Conservation (phyloP, 345 rosid species). For the Pugionium cornutum region DNA sequence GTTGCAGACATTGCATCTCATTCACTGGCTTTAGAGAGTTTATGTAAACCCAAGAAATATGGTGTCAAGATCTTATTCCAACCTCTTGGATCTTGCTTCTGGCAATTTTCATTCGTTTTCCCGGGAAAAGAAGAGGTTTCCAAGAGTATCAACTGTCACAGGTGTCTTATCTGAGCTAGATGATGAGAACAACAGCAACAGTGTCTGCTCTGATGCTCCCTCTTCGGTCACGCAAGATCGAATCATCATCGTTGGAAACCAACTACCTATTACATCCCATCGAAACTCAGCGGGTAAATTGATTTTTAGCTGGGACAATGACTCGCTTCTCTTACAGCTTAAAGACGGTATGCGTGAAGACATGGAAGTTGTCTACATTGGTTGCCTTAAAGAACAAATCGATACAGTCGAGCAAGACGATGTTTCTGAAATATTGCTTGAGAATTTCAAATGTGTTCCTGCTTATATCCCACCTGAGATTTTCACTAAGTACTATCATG, state of each 20-base stretch:
- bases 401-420: conserved; percentile 70
- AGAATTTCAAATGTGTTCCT: conserved; percentile 90
- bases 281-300: conserved; percentile 50
- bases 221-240: conserved; percentile 75
- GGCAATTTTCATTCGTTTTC: conserved; percentile 58
- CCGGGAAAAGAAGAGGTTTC: conserved; percentile 69
- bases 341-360: conserved; percentile 95
- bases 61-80: conserved; percentile 91
- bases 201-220: conserved; percentile 81
- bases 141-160: conserved; percentile 85
- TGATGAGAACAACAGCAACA: conserved; percentile 62
- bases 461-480: conserved; percentile 77
- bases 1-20: conserved; percentile 24
- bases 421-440: conserved; percentile 78
- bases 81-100: conserved; percentile 86
- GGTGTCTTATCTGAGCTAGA: conserved; percentile 82
- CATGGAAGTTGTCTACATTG: conserved; percentile 82
- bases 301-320: conserved; percentile 86
- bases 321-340: conserved; percentile 86
- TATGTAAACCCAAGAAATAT: conserved; percentile 32
- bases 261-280: conserved; percentile 77
- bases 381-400: conserved; percentile 74
- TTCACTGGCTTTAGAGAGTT: conserved; percentile 21
- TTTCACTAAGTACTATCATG: conserved; percentile 30
- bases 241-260: conserved; percentile 87